Conservation (phyloP, 345 rosid genomes). For the Eutrema heterophyllum region DNA sequence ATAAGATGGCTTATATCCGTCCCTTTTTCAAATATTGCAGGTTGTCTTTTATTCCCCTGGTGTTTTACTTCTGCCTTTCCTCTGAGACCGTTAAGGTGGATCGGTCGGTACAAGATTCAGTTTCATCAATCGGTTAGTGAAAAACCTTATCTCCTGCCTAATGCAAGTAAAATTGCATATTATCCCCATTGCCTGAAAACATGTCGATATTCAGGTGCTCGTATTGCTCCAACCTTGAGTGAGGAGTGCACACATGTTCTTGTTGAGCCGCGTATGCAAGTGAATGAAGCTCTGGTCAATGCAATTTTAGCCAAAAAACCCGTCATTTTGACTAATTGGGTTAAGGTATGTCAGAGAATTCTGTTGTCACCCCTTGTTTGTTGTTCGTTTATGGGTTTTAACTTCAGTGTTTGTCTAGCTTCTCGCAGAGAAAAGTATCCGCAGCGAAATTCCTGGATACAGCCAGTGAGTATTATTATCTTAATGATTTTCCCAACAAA, state of each 20-base stretch:
- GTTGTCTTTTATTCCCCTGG: slow-evolving; percentile 57
- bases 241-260: slow-evolving; percentile 80
- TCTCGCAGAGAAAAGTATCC: slow-evolving; percentile 60
- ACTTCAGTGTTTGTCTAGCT: slow-evolving; percentile 43
- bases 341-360: slow-evolving; percentile 47
- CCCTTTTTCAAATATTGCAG: slow-evolving; percentile 38
- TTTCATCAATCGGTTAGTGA: slow-evolving; percentile 71
- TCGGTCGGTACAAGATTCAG: slow-evolving; percentile 42
- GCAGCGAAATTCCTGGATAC: slow-evolving; percentile 63
- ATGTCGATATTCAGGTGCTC: slow-evolving; percentile 51
- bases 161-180: not conserved
- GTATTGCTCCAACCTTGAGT: slow-evolving; percentile 31
- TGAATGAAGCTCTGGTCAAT: slow-evolving; percentile 49
- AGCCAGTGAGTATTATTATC: slow-evolving; percentile 51
- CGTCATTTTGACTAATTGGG: slow-evolving; percentile 51
- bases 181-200: not conserved
- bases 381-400: slow-evolving; percentile 10
- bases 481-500: slow-evolving; percentile 16
- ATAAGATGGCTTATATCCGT: not conserved
- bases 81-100: slow-evolving; percentile 39
- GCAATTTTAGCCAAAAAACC: slow-evolving; percentile 61
- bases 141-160: not conserved
- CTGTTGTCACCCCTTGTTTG: not conserved
- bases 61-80: slow-evolving; percentile 41
- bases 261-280: slow-evolving; percentile 44